Evolutionary conservation across 2,329 filamentous ascomycete species (phyloP), one percentile per base, ranked within the genome.

Genomic region (Xylaria polymorpha): DNA sequence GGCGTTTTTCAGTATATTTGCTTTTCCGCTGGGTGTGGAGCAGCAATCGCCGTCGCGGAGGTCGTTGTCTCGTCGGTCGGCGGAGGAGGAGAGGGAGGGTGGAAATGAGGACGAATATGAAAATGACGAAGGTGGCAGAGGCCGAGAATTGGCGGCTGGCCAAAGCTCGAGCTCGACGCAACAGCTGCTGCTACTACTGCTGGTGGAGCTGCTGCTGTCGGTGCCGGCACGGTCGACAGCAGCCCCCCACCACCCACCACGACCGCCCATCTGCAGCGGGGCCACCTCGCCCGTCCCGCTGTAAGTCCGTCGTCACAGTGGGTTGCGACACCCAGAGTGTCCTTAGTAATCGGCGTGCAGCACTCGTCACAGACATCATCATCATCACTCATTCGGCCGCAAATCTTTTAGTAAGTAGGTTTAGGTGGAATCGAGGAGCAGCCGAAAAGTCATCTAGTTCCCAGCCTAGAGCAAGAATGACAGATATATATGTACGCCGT

Each of bases 341-440:
- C 71, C 78, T 81, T 78, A 81, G 76, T 81, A 80, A 81, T 79
- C 79, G 72, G 39, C 75, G 62, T 71, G 74, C 73, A 72, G 51
- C 51, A 39, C 51, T 39, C n/a, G 55, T 29, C 15, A 73, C 67
- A 64, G 71, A 70, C 71, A 74, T 75, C 64, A 63, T 29, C 25
- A 29, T 29, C 25, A 29, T 70, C 50, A 10, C 32, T 55, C 32
- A 51, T 51, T 51, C 48, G 48, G 15, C 25, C 48, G 25, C 25
- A 51, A 15, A 32, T 55, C 4, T 41, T 50, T 29, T 48, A 22
- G n/a, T 43, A 12, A 35, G 50, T 37, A 37, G 25, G 35, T 37
- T 8, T 9, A 37, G n/a, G 46, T 68, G 48, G 58, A 43, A 61
- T 43, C 25, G 29, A 35, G n/a, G 43, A 62, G 48, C 37, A 43